Evolutionary conservation across 129 eudicot species (phyloP), one percentile per base, ranked within the genome.

Genomic region (Erigeron canadensis): DNA sequence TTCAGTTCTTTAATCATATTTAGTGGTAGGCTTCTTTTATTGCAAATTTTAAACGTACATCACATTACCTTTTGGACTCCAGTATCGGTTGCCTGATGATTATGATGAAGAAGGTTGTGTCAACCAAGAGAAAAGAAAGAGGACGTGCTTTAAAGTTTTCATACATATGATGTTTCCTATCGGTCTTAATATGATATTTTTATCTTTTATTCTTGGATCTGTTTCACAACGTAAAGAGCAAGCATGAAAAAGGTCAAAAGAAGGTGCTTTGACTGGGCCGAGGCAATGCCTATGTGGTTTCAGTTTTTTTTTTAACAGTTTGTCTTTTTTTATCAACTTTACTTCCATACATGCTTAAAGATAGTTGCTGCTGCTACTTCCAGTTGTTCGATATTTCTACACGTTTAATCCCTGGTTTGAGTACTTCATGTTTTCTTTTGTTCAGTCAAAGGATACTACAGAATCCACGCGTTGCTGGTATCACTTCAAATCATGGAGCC

Each of bases 181-280:
- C 38, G 38, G 69, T 22, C 50, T 61, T 88, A 28, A 78, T 66
- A 19, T 54, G 44, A 28, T 47, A 54, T 67, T 61, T 61, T 6
- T 23, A n/a, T 37, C 13, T 12, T 77, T 51, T 21, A 48, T 69
- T 21, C 82, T 57, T 77, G 88, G 97, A 88, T 91, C 85, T 93
- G 60, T 91, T 91, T 67, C 93, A 81, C 28, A 96, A 91, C 83
- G 97, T 91, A 85, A 91, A 91, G 96, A 91, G 93, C 87, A 91
- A 91, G 74, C 86, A 96, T 62, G 97, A 91, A 80, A 91, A 91
- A 96, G 88, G n/a, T n/a, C n/a, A 88, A 82, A 91, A 91, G 76
- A 96, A 91, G 96, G 97, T 91, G 80, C 67, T 81, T 81, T 37
- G 50, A 81, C 51, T 63, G 28, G 37, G 40, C 42, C 23, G 63